These are phyloP conservation scores for Beauveria bassiana DNA, from an alignment of 2,329 filamentous ascomycete species.

Conservation along the genomic window DNA sequence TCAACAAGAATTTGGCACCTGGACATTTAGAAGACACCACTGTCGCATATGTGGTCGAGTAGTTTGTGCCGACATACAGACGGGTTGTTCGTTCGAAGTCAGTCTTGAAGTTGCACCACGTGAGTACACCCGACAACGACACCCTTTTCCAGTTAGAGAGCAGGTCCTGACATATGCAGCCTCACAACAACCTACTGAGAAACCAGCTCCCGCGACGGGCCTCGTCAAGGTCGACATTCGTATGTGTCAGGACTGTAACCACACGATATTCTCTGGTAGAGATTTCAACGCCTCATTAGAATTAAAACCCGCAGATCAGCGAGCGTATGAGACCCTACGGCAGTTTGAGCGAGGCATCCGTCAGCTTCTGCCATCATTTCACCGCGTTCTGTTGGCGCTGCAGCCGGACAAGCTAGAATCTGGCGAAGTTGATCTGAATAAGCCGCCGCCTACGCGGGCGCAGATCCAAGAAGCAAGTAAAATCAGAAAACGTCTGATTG, in stretches of 20 bases:
- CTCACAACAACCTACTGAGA: conserved; percentile 37
- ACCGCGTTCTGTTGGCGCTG: conserved; percentile 63
- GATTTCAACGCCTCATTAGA: conserved; percentile 68
- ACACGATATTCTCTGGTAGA: conserved; percentile 53
- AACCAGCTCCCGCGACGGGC: conserved; percentile 26
- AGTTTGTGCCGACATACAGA: conserved; percentile 81
- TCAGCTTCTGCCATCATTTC: conserved; percentile 74
- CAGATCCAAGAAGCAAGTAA: conserved; percentile 83
- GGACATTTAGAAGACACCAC: conserved; percentile 89
- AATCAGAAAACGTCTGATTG: conserved; percentile 80
- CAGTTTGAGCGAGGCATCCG: conserved; percentile 87
- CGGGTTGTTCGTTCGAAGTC: conserved; percentile 77
- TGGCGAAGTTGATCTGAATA: conserved; percentile 29
- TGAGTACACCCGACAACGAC: conserved; percentile 18
- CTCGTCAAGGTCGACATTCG: conserved; percentile 71
- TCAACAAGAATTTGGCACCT: conserved; percentile 88
- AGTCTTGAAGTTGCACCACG: conserved; percentile 64
- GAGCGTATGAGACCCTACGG: conserved; percentile 72
- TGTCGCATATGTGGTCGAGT: conserved; percentile 90
- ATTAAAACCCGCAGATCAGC: conserved; percentile 64
- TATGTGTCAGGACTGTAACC: conserved; percentile 84
- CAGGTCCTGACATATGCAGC: conserved; percentile 13
- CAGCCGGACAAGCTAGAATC: conserved; percentile 45
- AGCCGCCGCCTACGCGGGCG: conserved; percentile 43
- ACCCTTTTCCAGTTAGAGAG: neutral